Evolutionary conservation across 1,284 basidiomycete genomes (phyloP).

Genomic region (Puccinia sorghi): DNA sequence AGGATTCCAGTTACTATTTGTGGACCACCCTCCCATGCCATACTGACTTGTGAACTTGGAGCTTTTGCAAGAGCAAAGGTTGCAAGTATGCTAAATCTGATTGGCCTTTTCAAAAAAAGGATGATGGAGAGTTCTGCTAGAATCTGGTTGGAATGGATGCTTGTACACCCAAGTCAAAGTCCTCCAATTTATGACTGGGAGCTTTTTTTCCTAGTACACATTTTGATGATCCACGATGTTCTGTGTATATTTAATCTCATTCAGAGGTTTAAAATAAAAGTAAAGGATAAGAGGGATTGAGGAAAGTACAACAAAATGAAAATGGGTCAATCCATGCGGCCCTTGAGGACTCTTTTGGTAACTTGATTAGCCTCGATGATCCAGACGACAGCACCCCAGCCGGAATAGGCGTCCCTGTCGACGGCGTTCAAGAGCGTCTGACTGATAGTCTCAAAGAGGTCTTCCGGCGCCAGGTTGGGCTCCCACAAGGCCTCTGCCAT

Average conservation of each 20-base stretch:
- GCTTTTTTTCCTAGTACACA: too few species aligned
- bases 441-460: constrained; percentile 97
- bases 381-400: constrained; percentile 95
- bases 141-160: too few species aligned
- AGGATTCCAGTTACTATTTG: too few species aligned
- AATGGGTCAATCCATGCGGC: constrained; percentile 40
- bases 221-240: too few species aligned
- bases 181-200: too few species aligned
- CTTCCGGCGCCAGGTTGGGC: constrained; percentile 90
- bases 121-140: too few species aligned
- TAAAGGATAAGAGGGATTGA: background rate
- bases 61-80: too few species aligned
- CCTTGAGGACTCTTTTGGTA: constrained; percentile 32
- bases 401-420: constrained; percentile 93
- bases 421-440: constrained; percentile 94
- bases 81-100: too few species aligned
- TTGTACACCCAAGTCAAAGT: too few species aligned
- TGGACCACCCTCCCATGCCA: too few species aligned
- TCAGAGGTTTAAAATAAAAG: background rate
- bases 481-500: constrained; percentile 99
- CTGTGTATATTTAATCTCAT: background rate
- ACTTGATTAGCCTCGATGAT: constrained; percentile 71
- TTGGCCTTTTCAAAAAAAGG: too few species aligned
- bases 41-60: too few species aligned
- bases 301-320: background rate